phyloP scores from a whole-genome alignment of 805 yeast genomes.

The Saccharomycopsis amapae region DNA sequence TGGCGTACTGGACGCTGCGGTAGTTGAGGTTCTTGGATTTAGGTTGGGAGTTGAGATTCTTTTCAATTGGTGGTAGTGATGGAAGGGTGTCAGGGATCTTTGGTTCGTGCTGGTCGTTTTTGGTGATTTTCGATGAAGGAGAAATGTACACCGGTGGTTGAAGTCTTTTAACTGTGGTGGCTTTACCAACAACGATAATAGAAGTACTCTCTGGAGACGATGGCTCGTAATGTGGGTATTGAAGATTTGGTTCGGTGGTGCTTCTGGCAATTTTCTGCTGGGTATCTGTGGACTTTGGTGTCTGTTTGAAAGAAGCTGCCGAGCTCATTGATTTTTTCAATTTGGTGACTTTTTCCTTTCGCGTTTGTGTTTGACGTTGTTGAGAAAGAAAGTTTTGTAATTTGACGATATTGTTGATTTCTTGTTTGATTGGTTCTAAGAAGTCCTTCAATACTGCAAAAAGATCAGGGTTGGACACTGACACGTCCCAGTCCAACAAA shows the following conservation, averaged over 20 bases:
- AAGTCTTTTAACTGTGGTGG: not conserved
- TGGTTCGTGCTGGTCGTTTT: not conserved
- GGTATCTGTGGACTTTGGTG: no score
- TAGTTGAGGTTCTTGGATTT: not conserved
- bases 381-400: constrained; percentile 3
- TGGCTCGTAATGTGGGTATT: not conserved
- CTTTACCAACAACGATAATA: not conserved
- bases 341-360: no score
- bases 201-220: not conserved
- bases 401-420: constrained; percentile 8
- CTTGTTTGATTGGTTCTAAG: constrained; percentile 66
- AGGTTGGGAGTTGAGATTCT: not conserved
- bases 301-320: no score
- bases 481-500: constrained; percentile 78
- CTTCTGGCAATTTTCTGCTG: not conserved
- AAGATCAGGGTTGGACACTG: constrained; percentile 64
- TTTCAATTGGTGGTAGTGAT: constrained; percentile 3
- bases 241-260: not conserved
- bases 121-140: not conserved
- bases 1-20: constrained; percentile 7
- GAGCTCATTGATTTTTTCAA: no score
- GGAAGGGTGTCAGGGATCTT: not conserved
- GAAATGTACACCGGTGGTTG: not conserved
- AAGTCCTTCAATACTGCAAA: constrained; percentile 65
- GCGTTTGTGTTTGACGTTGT: no score